Evolutionary conservation across 768 basidiomycete genomes (phyloP), one percentile per base, ranked within the genome.

Genomic region (Agaricus blazei): DNA sequence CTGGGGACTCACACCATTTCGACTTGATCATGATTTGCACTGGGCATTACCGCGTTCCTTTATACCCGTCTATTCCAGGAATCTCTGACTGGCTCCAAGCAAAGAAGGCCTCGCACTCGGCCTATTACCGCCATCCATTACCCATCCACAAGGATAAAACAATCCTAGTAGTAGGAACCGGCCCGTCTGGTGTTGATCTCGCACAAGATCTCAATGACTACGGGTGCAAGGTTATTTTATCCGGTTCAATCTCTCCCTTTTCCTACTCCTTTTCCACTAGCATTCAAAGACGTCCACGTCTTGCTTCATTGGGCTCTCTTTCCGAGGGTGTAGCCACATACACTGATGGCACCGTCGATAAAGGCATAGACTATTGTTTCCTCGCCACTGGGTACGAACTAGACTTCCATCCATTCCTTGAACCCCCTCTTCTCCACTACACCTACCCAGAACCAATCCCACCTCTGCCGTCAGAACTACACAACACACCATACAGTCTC

Each of bases 341-440:
- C 50, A 53, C 55, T 31, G 87, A 87, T 56, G 84, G 81, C 1
- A 70, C 79, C 1, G 61, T 65, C 11, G 85, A 87, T 63, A 60
- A 68, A 31, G 73, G 72, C 5, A 72, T 92, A 54, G 82, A 86
- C 59, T 69, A 80, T 58, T 83, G 82, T 59, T 81, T 91, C 51
- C 69, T 92, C 15, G 90, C 88, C 2, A 93, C 90, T 2, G 91
- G 90, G 9, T 93, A 87, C 65, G 70, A 85, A 50, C 68, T 79
- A 43, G 70, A 78, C 11, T 82, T 84, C 59, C 19, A 19, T 19
- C 85, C 87, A 0, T 91, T 90, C 69, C 70, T 93, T 45, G 62
- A 70, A 1, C 49, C 67, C 5, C 62, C 68, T 27, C 56, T 38
- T n/a, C 40, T 26, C 52, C 38, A 60, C 34, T 64, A 79, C 12